A percentile compares a stretch with the other conserved stretches of the same genome.
Conservation (phyloP, 2,329 filamentous ascomycete species). For the Ceratocystis ficicola region DNA sequence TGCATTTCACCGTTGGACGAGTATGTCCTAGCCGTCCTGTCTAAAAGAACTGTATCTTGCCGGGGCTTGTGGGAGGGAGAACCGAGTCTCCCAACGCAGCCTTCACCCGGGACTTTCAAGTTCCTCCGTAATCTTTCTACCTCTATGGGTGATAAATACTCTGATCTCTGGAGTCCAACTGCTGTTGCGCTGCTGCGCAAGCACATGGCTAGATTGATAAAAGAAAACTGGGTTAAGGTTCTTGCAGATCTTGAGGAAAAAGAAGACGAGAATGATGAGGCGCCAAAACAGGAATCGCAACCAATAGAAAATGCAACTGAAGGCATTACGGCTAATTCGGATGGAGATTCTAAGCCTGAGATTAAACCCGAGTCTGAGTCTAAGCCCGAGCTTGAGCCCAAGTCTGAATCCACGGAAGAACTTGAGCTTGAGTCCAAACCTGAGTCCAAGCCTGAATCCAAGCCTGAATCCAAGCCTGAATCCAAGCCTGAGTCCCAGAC, state of each 20-base stretch:
- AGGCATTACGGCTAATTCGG: constrained; percentile 10
- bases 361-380: background rate
- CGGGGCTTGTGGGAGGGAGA: constrained; percentile 69
- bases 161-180: constrained; percentile 68
- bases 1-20: constrained; percentile 38
- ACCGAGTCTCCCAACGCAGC: constrained; percentile 63
- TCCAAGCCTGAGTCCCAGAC: background rate
- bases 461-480: background rate
- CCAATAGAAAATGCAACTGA: background rate
- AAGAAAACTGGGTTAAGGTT: constrained; percentile 36
- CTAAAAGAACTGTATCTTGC: constrained; percentile 42
- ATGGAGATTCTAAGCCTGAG: background rate
- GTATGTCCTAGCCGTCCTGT: constrained; percentile 34
- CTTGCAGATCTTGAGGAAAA: constrained; percentile 28
- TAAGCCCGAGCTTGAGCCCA: background rate
- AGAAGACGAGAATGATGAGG: constrained; percentile 22
- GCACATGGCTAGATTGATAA: constrained; percentile 41
- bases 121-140: constrained; percentile 54
- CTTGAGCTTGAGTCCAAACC: background rate
- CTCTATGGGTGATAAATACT: constrained; percentile 57
- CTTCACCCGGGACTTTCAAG: constrained; percentile 60
- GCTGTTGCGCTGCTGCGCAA: constrained; percentile 53
- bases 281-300: constrained; percentile 6
- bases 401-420: too few species aligned
- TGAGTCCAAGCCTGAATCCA: background rate